Percentiles rank a stretch among this genome's conserved stretches.
These are phyloP conservation scores for Populus hybrid DNA, from an alignment of 441 rosid species.

Conservation along the genomic window DNA sequence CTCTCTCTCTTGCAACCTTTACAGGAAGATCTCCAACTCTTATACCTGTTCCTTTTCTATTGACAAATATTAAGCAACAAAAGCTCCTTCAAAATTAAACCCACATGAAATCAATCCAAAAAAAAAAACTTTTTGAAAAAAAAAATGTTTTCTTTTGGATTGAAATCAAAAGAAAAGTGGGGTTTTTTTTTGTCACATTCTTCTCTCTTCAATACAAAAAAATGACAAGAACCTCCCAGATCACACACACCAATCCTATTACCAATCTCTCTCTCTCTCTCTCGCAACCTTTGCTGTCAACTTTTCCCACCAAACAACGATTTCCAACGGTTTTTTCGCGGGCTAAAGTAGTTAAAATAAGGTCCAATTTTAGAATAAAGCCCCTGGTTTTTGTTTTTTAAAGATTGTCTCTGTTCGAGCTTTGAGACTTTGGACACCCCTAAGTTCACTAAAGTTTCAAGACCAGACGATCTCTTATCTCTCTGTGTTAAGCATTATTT, in stretches of 20 bases:
- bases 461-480: background rate
- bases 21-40: conserved; percentile 30
- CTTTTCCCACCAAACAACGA: conserved; percentile 7
- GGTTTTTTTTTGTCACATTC: conserved; percentile 7
- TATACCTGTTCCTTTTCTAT: conserved; percentile 22
- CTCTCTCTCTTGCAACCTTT: conserved; percentile 11
- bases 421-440: background rate
- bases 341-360: conserved; percentile 7
- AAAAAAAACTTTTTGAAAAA: background rate
- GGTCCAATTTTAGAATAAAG: background rate
- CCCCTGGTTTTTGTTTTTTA: background rate
- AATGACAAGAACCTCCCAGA: background rate
- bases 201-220: background rate
- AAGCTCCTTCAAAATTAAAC: background rate
- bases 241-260: background rate
- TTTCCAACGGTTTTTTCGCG: conserved; percentile 23
- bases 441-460: background rate
- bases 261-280: conserved; percentile 9
- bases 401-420: background rate
- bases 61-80: background rate
- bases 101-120: conserved; percentile 21
- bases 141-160: conserved; percentile 2
- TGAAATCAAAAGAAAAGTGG: conserved; percentile 16
- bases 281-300: background rate
- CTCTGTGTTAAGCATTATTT: background rate